Evolutionary conservation across 139 green algal genomes (phyloP).

Genomic region (Auxenochlorella protothecoides): DNA sequence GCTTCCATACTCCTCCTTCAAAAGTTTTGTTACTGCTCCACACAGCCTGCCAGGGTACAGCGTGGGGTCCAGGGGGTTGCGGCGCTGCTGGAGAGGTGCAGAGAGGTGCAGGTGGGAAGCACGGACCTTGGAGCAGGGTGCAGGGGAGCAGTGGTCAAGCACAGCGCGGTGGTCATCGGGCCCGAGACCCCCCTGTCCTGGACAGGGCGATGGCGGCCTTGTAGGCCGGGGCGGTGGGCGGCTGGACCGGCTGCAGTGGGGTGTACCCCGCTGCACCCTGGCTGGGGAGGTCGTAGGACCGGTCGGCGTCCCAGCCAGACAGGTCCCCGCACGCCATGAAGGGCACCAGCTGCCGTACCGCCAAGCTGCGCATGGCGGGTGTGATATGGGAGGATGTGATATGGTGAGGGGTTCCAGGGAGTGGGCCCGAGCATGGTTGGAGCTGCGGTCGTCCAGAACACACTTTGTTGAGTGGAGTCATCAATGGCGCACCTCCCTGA

Average conservation of each 20-base stretch:
- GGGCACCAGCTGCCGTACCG: conserved; percentile 48
- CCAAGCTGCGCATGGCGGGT: neutral
- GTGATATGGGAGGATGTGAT: neutral
- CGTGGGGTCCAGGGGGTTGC: too few relatives aligned
- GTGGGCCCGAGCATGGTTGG: neutral
- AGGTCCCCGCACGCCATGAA: conserved; percentile 94
- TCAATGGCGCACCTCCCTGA: neutral
- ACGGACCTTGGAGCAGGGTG: too few relatives aligned
- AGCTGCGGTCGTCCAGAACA: neutral
- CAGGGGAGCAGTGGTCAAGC: too few relatives aligned
- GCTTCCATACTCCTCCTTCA: too few relatives aligned
- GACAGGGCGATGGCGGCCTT: too few relatives aligned
- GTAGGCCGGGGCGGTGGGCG: conserved; percentile 80
- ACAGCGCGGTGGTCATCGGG: too few relatives aligned
- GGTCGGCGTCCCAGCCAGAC: conserved; percentile 80
- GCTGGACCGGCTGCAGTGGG: conserved; percentile 65
- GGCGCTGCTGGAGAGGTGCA: too few relatives aligned
- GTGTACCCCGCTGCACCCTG: conserved; percentile 21
- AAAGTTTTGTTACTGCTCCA: too few relatives aligned
- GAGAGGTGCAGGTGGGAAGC: too few relatives aligned
- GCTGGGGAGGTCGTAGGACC: conserved; percentile 63
- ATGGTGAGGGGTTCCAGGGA: too few relatives aligned
- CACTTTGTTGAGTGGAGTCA: neutral
- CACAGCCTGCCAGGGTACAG: too few relatives aligned
- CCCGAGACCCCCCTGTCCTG: too few relatives aligned